Conservation (phyloP, 768 basidiomycete species). For the Leccinellum rugosiceps region DNA sequence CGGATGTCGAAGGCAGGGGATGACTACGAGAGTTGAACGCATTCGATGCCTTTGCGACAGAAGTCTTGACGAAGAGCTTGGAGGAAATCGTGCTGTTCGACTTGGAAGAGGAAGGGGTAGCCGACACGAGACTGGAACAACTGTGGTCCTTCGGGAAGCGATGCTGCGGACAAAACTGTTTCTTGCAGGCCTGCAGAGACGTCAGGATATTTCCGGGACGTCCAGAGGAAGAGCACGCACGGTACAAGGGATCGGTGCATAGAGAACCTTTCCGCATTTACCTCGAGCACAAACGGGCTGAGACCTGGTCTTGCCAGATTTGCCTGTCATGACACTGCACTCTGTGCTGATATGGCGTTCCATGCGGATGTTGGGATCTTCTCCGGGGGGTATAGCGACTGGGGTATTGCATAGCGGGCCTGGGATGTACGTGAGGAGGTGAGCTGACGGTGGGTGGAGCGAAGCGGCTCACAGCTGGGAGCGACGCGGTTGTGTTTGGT, state of each 20-base stretch:
- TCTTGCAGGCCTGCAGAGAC: constrained; percentile 56
- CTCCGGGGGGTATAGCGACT: constrained; percentile 69
- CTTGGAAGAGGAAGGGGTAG: constrained; percentile 12
- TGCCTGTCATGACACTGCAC: constrained; percentile 70
- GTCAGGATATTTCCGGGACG: background rate
- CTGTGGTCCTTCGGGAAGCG: constrained; percentile 74
- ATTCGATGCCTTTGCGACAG: constrained; percentile 5
- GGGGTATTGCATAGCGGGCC: constrained; percentile 78
- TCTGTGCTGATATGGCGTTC: constrained; percentile 66
- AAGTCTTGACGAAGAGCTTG: constrained; percentile 6
- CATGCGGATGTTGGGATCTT: constrained; percentile 82
- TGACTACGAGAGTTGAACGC: constrained; percentile 1
- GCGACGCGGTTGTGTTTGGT: constrained; percentile 69
- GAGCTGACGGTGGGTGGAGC: background rate
- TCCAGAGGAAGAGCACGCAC: constrained; percentile 42
- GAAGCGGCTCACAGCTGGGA: constrained; percentile 58
- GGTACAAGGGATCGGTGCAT: constrained; percentile 69
- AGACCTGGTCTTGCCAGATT: constrained; percentile 42
- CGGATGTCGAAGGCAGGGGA: constrained; percentile 7
- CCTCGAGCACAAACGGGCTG: constrained; percentile 56
- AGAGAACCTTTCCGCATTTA: constrained; percentile 71
- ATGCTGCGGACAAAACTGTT: constrained; percentile 74
- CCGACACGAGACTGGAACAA: constrained; percentile 37
- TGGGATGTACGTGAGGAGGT: constrained; percentile 23
- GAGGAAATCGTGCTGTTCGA: constrained; percentile 3